phyloP scores from a whole-genome alignment of 192 early-diverging fungal genomes.

The Linnemannia schmuckeri region DNA sequence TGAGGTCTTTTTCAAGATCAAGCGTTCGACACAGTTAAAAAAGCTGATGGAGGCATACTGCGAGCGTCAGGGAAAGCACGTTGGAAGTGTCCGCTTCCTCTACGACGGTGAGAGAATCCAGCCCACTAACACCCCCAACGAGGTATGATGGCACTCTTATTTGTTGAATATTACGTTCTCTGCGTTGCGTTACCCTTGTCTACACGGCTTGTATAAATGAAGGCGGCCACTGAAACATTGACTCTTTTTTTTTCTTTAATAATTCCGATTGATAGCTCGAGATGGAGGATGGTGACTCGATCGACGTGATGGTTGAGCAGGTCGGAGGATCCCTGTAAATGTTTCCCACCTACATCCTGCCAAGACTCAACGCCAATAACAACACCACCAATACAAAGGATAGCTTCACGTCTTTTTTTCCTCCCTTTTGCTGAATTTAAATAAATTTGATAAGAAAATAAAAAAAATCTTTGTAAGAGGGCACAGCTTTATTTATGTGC shows the following conservation, averaged over 20 bases:
- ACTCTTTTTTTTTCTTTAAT: not conserved
- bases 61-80: conserved; percentile 84
- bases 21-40: conserved; percentile 88
- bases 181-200: not conserved
- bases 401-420: not conserved
- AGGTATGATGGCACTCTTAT: conserved; percentile 64
- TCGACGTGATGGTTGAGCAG: conserved; percentile 96
- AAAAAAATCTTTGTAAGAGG: not conserved
- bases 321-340: conserved; percentile 68
- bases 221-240: not conserved
- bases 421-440: not conserved
- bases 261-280: conserved; percentile 70
- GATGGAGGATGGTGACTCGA: conserved; percentile 96
- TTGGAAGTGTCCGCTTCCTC: conserved; percentile 88
- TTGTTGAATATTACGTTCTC: not conserved
- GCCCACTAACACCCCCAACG: conserved; percentile 84
- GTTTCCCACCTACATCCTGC: not conserved
- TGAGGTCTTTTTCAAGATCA: conserved; percentile 96
- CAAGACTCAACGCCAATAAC: not conserved
- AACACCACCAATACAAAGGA: not conserved
- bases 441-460: not conserved
- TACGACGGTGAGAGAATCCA: conserved; percentile 92
- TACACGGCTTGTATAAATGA: not conserved
- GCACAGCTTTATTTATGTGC: not conserved
- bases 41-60: conserved; percentile 97